Conservation (phyloP, 2,329 filamentous ascomycete species). For the Neofusicoccum sp. region DNA sequence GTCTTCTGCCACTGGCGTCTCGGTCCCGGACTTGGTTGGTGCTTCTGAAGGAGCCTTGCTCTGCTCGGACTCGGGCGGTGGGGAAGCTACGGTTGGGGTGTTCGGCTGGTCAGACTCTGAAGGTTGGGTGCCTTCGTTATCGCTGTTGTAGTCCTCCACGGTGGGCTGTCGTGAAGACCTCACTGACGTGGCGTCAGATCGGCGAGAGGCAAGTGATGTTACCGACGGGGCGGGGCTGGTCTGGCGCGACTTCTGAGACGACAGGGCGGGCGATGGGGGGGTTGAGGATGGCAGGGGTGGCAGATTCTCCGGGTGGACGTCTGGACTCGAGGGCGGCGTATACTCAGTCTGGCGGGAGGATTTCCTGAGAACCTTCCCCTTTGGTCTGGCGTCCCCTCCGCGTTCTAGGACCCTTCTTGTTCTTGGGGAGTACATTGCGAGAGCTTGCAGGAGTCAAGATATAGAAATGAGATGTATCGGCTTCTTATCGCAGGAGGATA, state of each 20-base stretch:
- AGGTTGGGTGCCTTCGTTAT: constrained; percentile 13
- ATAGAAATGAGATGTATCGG: constrained; percentile 21
- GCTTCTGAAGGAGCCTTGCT: neutral
- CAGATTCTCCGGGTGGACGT: constrained; percentile 17
- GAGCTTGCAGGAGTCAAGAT: neutral
- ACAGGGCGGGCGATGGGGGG: constrained; percentile 17
- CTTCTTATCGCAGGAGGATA: constrained; percentile 9
- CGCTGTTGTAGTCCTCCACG: constrained; percentile 20
- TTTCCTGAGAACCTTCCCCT: constrained; percentile 18
- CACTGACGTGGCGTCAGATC: constrained; percentile 18
- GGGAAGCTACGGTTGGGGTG: constrained; percentile 1
- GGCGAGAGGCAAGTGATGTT: neutral
- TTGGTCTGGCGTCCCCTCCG: constrained; percentile 14
- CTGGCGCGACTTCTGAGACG: constrained; percentile 9
- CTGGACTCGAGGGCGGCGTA: constrained; percentile 18
- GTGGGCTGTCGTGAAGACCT: constrained; percentile 17
- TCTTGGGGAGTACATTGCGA: constrained; percentile 18
- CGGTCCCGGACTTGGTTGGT: neutral
- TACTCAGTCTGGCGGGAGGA: constrained; percentile 15
- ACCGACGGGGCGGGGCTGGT: constrained; percentile 15
- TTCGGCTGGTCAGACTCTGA: neutral
- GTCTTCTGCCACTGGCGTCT: neutral
- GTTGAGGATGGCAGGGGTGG: constrained; percentile 10
- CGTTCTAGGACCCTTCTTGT: constrained; percentile 14
- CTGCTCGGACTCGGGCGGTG: neutral